phyloP scores from a whole-genome alignment of 2,329 filamentous ascomycete species.

The Didymosphaeria variabile region DNA sequence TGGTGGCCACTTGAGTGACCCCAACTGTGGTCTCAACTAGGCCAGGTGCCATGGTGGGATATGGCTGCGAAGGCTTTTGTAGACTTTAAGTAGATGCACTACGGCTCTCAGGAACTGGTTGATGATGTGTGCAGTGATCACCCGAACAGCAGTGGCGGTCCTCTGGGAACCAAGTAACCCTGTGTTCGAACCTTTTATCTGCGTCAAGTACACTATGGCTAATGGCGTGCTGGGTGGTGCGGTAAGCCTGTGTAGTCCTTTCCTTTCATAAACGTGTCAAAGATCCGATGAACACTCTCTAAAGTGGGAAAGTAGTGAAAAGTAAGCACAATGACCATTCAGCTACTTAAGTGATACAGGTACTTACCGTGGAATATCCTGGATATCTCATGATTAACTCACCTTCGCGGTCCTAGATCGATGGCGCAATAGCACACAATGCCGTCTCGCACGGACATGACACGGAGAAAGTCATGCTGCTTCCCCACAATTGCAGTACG shows the following conservation, averaged over 20 bases:
- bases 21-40: slow-evolving; percentile 41
- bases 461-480: slow-evolving; percentile 1
- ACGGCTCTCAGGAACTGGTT: not conserved
- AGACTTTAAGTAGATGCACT: not conserved
- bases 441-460: slow-evolving; percentile 8
- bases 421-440: slow-evolving; percentile 52
- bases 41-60: slow-evolving; percentile 42
- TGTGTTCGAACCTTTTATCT: not conserved
- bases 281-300: not conserved
- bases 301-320: not conserved
- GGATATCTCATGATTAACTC: slow-evolving; percentile 14
- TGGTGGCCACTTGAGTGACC: slow-evolving; percentile 19
- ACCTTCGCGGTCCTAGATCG: slow-evolving; percentile 4
- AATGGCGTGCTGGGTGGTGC: slow-evolving; percentile 16
- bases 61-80: not conserved
- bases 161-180: not conserved
- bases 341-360: not conserved
- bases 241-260: slow-evolving; percentile 1
- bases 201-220: not conserved
- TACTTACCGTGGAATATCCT: not conserved
- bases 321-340: not conserved
- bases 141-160: not conserved
- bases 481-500: slow-evolving; percentile 16
- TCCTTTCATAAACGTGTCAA: not conserved
- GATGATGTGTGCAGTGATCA: no score